Conservation (phyloP, 805 yeast genomes). For the Jamesozyma gamospora region DNA sequence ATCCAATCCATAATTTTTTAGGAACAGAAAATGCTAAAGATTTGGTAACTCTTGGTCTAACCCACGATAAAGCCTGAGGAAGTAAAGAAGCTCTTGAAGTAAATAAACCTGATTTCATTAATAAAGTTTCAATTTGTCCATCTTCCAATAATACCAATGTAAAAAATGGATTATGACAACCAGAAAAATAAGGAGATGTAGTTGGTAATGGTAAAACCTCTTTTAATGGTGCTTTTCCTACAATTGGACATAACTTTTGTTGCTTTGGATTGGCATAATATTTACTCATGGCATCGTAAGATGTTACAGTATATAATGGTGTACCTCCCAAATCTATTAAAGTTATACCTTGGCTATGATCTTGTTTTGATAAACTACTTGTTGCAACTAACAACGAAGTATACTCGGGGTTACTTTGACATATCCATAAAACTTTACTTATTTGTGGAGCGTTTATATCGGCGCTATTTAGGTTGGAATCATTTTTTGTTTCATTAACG, state of each 20-base stretch:
- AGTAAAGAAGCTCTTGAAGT: conserved; percentile 48
- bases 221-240: conserved; percentile 35
- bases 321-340: conserved; percentile 71
- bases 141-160: conserved; percentile 48
- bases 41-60: conserved; percentile 59
- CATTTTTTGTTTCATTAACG: conserved; percentile 42
- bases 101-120: conserved; percentile 46
- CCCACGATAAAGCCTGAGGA: conserved; percentile 74
- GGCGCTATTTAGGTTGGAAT: conserved; percentile 10
- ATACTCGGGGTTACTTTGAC: conserved; percentile 68
- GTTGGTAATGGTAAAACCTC: conserved; percentile 47
- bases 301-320: conserved; percentile 67
- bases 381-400: conserved; percentile 67
- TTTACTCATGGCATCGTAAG: conserved; percentile 72
- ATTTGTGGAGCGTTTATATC: conserved; percentile 31
- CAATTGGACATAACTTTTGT: conserved; percentile 47
- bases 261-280: conserved; percentile 56
- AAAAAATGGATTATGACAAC: conserved; percentile 66
- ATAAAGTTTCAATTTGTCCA: conserved; percentile 55
- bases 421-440: conserved; percentile 60
- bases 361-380: conserved; percentile 36
- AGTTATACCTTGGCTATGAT: conserved; percentile 37
- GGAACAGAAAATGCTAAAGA: conserved; percentile 48
- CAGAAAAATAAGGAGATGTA: conserved; percentile 66
- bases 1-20: conserved; percentile 67